phyloP scores from a whole-genome alignment of 2,329 filamentous ascomycete genomes.

The Exutisphaerella laricina region DNA sequence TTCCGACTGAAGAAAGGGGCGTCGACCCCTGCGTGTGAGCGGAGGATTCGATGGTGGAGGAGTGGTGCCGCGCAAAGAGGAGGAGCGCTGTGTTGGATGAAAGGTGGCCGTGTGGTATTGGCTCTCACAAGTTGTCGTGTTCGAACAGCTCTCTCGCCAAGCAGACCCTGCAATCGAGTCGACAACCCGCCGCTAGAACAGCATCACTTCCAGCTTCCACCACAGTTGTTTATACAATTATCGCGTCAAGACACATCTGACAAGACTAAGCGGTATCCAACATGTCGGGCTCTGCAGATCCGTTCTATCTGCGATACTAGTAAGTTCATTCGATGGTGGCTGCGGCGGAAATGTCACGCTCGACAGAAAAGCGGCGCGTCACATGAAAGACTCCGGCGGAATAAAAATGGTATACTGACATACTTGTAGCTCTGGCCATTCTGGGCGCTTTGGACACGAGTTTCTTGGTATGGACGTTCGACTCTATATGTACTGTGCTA shows the following conservation, averaged over 20 bases:
- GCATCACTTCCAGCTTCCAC: background rate
- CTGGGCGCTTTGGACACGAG: slow-evolving; percentile 94
- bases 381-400: background rate
- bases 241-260: no score
- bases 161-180: no score
- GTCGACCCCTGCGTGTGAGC: background rate
- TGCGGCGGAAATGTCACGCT: no score
- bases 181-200: no score
- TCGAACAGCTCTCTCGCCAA: no score
- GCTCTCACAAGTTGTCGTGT: no score
- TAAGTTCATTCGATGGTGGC: no score
- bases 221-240: background rate
- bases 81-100: no score
- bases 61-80: no score
- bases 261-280: no score
- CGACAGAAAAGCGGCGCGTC: background rate
- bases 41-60: background rate
- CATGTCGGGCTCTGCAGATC: slow-evolving; percentile 63
- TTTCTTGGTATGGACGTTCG: slow-evolving; percentile 66
- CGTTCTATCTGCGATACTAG: slow-evolving; percentile 98
- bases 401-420: slow-evolving; percentile 16
- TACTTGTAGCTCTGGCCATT: slow-evolving; percentile 79
- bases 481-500: slow-evolving; percentile 2
- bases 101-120: no score
- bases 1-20: background rate